These are phyloP conservation scores for Aspergillus quadricinctus DNA, from an alignment of 2,329 filamentous ascomycete genomes.

Conservation along the genomic window DNA sequence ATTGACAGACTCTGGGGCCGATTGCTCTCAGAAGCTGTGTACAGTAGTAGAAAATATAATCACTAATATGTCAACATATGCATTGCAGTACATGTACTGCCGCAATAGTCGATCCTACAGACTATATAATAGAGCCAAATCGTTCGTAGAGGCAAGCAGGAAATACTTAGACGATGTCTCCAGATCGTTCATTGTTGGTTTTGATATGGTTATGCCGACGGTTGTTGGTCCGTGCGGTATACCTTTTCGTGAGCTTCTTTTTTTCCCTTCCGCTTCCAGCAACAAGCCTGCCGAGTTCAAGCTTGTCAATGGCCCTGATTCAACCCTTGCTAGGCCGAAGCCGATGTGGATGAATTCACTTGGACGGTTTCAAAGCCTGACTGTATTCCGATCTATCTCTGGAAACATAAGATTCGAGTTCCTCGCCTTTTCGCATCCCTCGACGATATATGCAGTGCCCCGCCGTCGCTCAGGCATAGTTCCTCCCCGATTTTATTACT, in stretches of 20 bases:
- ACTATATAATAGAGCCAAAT: background rate
- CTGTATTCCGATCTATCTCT: background rate
- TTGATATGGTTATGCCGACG: background rate
- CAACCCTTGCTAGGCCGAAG: background rate
- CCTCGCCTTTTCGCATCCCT: background rate
- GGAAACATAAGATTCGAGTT: background rate
- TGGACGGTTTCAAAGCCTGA: background rate
- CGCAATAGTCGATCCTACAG: background rate
- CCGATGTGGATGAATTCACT: background rate
- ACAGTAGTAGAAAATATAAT: background rate
- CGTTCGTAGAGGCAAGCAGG: background rate
- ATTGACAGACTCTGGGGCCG: background rate
- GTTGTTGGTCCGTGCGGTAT: background rate
- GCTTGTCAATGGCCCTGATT: background rate
- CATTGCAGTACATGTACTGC: background rate
- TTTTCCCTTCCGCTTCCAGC: background rate
- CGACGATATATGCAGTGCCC: background rate
- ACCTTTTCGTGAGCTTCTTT: background rate
- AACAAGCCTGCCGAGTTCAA: background rate
- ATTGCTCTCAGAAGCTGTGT: background rate
- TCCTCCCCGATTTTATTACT: slow-evolving; percentile 1
- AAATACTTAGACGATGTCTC: too few species aligned
- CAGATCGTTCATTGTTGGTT: background rate
- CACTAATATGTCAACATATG: background rate
- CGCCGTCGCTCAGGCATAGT: slow-evolving; percentile 1